A percentile compares a stretch with the other conserved stretches of the same genome.
Conservation (phyloP, 805 yeast species). For the Candida boleticola region DNA sequence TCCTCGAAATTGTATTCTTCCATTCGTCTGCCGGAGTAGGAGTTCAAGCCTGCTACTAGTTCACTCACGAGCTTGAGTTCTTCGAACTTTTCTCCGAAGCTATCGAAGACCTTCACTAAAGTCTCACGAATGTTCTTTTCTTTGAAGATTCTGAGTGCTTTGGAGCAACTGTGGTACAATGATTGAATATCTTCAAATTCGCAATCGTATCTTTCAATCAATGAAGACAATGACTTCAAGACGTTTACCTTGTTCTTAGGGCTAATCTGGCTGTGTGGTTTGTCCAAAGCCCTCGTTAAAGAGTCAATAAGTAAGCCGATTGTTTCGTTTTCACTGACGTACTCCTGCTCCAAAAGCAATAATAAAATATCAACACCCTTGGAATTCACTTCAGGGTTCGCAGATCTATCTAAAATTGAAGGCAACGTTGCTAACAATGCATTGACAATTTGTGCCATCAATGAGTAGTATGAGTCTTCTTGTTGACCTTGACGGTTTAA, state of each 20-base stretch:
- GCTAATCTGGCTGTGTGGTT: constrained; percentile 48
- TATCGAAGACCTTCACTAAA: constrained; percentile 57
- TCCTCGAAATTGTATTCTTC: constrained; percentile 78
- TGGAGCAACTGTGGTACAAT: constrained; percentile 51
- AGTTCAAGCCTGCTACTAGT: constrained; percentile 64
- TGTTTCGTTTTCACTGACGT: constrained; percentile 53
- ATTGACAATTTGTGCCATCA: constrained; percentile 59
- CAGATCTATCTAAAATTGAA: constrained; percentile 39
- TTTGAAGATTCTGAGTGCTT: constrained; percentile 54
- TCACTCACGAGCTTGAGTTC: constrained; percentile 43
- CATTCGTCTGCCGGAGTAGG: constrained; percentile 60
- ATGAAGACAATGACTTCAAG: constrained; percentile 52
- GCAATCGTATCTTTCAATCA: constrained; percentile 55
- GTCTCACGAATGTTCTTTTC: constrained; percentile 63
- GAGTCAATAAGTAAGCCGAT: constrained; percentile 54
- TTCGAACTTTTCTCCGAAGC: constrained; percentile 55
- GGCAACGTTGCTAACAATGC: constrained; percentile 54
- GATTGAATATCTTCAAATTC: constrained; percentile 48
- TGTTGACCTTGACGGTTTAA: constrained; percentile 21
- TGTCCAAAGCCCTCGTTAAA: constrained; percentile 58
- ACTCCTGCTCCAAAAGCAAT: constrained; percentile 55
- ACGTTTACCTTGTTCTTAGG: constrained; percentile 54
- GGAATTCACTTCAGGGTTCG: constrained; percentile 46
- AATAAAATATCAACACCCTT: constrained; percentile 51
- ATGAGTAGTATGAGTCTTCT: constrained; percentile 42